These are phyloP conservation scores for Aotearoamyces nothofagi DNA, from an alignment of 2,329 filamentous ascomycete species.

Conservation along the genomic window DNA sequence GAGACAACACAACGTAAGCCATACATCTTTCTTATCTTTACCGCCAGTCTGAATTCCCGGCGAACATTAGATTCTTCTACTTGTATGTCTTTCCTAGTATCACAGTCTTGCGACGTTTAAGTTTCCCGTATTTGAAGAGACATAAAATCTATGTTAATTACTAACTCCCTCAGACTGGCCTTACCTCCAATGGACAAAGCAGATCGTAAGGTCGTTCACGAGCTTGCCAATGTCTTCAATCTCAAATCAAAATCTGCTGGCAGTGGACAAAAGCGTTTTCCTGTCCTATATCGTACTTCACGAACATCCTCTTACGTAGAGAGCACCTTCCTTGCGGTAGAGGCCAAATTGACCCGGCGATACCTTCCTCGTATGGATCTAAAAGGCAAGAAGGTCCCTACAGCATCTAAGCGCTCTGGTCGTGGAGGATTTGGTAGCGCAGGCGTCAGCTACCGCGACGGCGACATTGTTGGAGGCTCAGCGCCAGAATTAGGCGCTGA, in stretches of 20 bases:
- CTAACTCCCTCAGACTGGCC: conserved; percentile 36
- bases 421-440: conserved; percentile 19
- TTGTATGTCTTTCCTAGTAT: too few relatives aligned
- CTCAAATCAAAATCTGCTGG: conserved; percentile 78
- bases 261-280: conserved; percentile 55
- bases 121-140: too few relatives aligned
- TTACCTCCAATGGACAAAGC: conserved; percentile 75
- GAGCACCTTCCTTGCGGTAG: conserved; percentile 32
- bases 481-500: conserved; percentile 71
- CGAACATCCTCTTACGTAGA: conserved; percentile 48
- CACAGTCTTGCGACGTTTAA: too few relatives aligned
- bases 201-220: conserved; percentile 65
- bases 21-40: not conserved
- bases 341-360: conserved; percentile 30
- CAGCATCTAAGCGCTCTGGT: conserved; percentile 20
- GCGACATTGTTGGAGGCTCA: conserved; percentile 73
- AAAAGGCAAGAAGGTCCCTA: conserved; percentile 17
- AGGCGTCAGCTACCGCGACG: conserved; percentile 55
- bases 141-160: conserved; percentile 4
- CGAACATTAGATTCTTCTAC: too few relatives aligned
- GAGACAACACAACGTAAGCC: conserved; percentile 44
- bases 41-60: too few relatives aligned
- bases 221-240: conserved; percentile 58
- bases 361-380: conserved; percentile 40
- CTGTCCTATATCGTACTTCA: conserved; percentile 60